Conservation (phyloP, 306 rosid species). For the Alnus glutinosa region DNA sequence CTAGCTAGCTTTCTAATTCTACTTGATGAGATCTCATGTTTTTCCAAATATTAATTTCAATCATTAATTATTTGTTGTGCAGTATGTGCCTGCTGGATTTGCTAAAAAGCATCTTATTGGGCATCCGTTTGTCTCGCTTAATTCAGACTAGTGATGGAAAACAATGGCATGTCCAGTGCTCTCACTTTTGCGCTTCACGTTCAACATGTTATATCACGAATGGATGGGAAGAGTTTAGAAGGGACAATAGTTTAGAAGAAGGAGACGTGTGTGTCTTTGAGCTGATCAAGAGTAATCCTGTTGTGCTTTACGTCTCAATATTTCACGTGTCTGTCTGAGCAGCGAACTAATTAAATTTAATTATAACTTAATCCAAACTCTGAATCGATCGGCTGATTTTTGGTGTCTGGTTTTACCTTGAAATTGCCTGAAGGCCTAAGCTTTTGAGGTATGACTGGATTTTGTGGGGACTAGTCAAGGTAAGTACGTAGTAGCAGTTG, state of each 20-base stretch:
- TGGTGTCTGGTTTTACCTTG: too few relatives aligned
- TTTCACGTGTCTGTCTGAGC: conserved; percentile 5
- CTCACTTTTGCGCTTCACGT: too few relatives aligned
- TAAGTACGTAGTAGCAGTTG: too few relatives aligned
- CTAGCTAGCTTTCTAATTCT: too few relatives aligned
- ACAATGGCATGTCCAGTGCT: neutral
- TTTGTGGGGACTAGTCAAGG: too few relatives aligned
- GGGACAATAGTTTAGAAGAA: conserved; percentile 18
- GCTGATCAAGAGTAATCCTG: conserved; percentile 21
- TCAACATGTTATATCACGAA: too few relatives aligned
- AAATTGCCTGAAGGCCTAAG: too few relatives aligned
- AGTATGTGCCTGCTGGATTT: conserved; percentile 15
- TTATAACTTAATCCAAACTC: too few relatives aligned
- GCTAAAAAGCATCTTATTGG: conserved; percentile 11
- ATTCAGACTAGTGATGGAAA: conserved; percentile 1
- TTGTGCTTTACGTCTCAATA: conserved; percentile 25
- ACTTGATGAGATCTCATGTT: neutral
- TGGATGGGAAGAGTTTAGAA: conserved; percentile 10
- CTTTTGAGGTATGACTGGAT: too few relatives aligned
- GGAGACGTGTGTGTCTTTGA: conserved; percentile 39
- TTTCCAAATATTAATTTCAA: neutral
- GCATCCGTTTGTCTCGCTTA: neutral
- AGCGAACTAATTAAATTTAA: too few relatives aligned
- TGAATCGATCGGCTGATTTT: too few relatives aligned
- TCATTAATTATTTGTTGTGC: neutral